Percentiles rank a stretch among this genome's conserved stretches.
Conservation (phyloP, 495 filamentous ascomycete genomes). For the Aspergillus nidulans region DNA sequence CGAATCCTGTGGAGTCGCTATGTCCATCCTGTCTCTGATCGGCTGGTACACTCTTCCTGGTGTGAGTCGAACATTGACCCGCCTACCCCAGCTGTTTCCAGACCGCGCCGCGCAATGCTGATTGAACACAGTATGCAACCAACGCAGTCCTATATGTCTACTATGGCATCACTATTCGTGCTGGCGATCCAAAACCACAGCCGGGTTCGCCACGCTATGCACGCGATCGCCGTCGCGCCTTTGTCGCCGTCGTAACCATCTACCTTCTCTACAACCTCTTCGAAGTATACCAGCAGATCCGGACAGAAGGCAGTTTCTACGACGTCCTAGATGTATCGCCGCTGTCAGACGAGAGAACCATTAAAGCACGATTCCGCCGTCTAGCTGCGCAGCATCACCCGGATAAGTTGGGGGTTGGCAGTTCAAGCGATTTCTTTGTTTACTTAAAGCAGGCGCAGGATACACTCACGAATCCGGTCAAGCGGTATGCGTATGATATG, state of each 20-base stretch:
- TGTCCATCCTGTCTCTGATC: constrained; percentile 64
- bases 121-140: constrained; percentile 62
- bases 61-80: constrained; percentile 39
- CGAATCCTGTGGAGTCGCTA: constrained; percentile 17
- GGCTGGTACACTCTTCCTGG: constrained; percentile 80
- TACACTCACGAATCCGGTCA: constrained; percentile 70
- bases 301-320: constrained; percentile 70
- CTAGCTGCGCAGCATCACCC: constrained; percentile 84
- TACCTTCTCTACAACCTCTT: constrained; percentile 94
- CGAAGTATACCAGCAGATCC: constrained; percentile 81
- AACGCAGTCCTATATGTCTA: constrained; percentile 74
- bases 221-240: constrained; percentile 73
- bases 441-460: constrained; percentile 80
- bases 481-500: constrained; percentile 87
- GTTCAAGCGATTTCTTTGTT: constrained; percentile 64
- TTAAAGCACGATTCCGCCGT: constrained; percentile 82
- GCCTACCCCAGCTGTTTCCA: not conserved
- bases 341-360: constrained; percentile 62
- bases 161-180: constrained; percentile 87
- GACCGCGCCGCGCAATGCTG: not conserved
- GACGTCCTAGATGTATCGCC: constrained; percentile 62
- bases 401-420: constrained; percentile 61
- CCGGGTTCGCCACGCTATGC: constrained; percentile 65
- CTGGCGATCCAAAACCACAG: constrained; percentile 75
- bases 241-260: constrained; percentile 70